Conservation (phyloP, 495 filamentous ascomycete genomes). For the Annulohypoxylon stygium region DNA sequence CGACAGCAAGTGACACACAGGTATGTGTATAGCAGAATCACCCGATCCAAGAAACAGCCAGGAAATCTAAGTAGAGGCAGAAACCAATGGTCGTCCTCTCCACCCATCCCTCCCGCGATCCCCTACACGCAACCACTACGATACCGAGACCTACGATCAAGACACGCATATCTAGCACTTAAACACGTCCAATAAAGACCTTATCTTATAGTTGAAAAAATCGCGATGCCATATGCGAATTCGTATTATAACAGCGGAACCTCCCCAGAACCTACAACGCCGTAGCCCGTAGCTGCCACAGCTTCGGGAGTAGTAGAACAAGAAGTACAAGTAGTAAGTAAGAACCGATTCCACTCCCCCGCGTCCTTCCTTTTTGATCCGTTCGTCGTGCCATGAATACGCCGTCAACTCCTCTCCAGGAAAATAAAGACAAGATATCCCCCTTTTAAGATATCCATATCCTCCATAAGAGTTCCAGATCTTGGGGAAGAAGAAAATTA, state of each 20-base stretch:
- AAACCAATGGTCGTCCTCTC: neutral
- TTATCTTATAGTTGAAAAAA: neutral
- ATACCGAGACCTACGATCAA: neutral
- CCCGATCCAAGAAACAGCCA: neutral
- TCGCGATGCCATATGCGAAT: slow-evolving; percentile 11
- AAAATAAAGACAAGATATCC: neutral
- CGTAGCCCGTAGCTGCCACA: neutral
- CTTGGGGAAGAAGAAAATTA: slow-evolving; percentile 10
- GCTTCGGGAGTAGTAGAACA: neutral
- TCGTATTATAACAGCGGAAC: slow-evolving; percentile 1
- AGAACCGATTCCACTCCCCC: neutral
- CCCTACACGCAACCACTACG: neutral
- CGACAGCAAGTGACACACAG: no score
- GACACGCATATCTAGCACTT: neutral
- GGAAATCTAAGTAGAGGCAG: neutral
- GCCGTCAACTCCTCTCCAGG: slow-evolving; percentile 21
- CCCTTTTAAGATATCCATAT: no score
- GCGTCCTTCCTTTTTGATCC: neutral
- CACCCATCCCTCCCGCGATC: neutral
- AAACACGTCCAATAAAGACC: neutral
- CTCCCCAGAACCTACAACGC: neutral
- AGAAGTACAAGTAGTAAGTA: neutral
- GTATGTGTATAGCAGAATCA: neutral
- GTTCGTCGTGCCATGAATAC: neutral
- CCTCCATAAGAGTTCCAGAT: slow-evolving; percentile 2